These are phyloP conservation scores for Aureobasidium leucospermi DNA, from an alignment of 2,329 filamentous ascomycete genomes.

Conservation along the genomic window DNA sequence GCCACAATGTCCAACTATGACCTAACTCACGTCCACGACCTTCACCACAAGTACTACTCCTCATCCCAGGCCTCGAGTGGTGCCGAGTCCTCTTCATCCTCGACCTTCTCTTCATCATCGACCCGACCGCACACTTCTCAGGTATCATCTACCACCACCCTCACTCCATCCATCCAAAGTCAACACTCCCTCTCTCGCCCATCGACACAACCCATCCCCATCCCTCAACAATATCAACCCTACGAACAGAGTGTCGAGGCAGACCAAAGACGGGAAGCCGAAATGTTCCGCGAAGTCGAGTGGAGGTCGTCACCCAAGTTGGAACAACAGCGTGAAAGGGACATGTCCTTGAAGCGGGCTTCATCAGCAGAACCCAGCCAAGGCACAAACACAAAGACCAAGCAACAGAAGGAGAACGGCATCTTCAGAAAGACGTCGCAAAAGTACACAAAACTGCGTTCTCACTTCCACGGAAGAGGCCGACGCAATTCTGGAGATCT, in stretches of 20 bases:
- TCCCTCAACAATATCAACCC: constrained; percentile 1
- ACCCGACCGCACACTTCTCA: constrained; percentile 5
- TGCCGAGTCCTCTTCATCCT: constrained; percentile 9
- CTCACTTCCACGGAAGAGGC: not conserved
- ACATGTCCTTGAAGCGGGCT: constrained; percentile 13
- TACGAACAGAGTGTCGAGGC: not conserved
- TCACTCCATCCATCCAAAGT: not conserved
- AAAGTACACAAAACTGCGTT: constrained; percentile 14
- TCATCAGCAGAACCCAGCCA: constrained; percentile 14
- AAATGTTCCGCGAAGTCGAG: constrained; percentile 9
- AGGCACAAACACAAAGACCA: constrained; percentile 14
- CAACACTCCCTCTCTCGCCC: constrained; percentile 4
- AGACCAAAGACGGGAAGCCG: not conserved
- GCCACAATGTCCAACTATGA: constrained; percentile 10
- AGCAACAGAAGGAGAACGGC: constrained; percentile 16
- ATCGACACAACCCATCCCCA: constrained; percentile 8
- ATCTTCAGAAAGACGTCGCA: constrained; percentile 17
- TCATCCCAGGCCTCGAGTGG: not conserved
- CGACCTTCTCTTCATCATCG: not conserved
- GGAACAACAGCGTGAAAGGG: not conserved
- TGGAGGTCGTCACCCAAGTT: not conserved
- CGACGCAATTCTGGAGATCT: constrained; percentile 14
- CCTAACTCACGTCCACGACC: not conserved
- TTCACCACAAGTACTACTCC: constrained; percentile 6
- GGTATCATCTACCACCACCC: not conserved